Evolutionary conservation across 441 rosid species (phyloP), one percentile per base, ranked within the genome.

Genomic region (Populus hybrid): DNA sequence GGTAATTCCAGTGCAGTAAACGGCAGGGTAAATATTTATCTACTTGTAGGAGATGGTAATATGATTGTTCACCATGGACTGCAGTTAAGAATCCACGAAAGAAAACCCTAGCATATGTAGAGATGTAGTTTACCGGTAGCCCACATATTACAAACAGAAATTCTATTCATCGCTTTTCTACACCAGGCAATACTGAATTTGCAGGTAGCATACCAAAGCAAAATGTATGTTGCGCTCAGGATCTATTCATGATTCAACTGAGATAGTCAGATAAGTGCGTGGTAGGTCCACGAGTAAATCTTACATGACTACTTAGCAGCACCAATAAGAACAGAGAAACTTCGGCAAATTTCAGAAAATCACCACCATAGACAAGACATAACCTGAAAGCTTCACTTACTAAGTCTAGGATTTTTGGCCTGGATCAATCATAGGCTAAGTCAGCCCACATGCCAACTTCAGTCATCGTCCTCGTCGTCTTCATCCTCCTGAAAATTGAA

Each of bases 381-480:
- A 35, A 64, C 67, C 6, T n/a, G 26, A 31, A 33, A 9, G 6
- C 21, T 7, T 20, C 76, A 59, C 29, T 73, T 3, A 35, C 68
- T 23, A 36, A 23, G 45, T 74, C 69, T 24, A 74, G 61, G 35
- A 36, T 74, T 45, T 45, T 36, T 23, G 36, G 59, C 69, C 69
- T 23, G 68, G 68, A 33, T 23, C 33, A 24, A 23, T 16, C 56
- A 36, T 24, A 68, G 38, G 38, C 36, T 18, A 53, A 53, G 5
- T 31, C 70, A 31, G 36, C 10, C 20, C 1, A 38, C 71, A 16
- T 74, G 16, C 45, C 20, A 31, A 16, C 12, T 74, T 81, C 50
- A 78, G 38, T 81, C 77, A 21, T 79, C 81, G 2, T 79, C 82
- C 3, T 74, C 80, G 0, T 69, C 80, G 0, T 76, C 81, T 7